phyloP scores from a whole-genome alignment of 257 asterid genomes.

The Solanum habrochaites region DNA sequence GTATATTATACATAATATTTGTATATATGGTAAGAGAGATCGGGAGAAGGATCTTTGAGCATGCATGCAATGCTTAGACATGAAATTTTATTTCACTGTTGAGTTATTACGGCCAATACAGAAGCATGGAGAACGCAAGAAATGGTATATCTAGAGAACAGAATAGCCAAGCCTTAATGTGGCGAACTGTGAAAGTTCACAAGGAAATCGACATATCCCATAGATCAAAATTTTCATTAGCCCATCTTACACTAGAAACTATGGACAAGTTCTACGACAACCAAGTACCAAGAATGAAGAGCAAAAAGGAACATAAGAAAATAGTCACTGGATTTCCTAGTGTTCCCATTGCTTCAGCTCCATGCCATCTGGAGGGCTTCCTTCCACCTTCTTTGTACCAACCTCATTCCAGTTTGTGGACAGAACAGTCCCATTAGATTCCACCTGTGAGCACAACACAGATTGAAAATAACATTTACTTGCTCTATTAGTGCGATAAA shows the following conservation, averaged over 20 bases:
- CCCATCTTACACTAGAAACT: neutral
- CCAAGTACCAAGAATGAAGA: neutral
- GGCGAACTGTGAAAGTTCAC: neutral
- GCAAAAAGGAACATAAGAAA: neutral
- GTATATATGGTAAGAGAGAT: too few species aligned
- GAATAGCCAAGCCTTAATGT: neutral
- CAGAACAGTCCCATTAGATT: constrained; percentile 76
- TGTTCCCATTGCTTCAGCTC: constrained; percentile 81
- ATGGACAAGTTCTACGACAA: neutral
- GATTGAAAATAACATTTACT: neutral
- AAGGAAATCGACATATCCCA: neutral
- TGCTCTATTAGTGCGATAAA: neutral
- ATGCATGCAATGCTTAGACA: neutral
- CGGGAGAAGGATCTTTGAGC: neutral
- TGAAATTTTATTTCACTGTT: neutral
- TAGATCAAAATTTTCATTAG: neutral
- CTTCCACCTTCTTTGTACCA: constrained; percentile 75
- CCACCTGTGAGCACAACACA: constrained; percentile 28
- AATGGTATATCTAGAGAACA: neutral
- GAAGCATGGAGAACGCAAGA: neutral
- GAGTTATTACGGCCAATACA: neutral
- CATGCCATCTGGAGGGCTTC: constrained; percentile 97
- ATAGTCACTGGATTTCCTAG: constrained; percentile 3
- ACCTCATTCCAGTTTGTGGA: constrained; percentile 92
- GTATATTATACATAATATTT: too few species aligned